These are phyloP conservation scores for Botryotinia convoluta DNA, from an alignment of 2,329 filamentous ascomycete species.

Conservation along the genomic window DNA sequence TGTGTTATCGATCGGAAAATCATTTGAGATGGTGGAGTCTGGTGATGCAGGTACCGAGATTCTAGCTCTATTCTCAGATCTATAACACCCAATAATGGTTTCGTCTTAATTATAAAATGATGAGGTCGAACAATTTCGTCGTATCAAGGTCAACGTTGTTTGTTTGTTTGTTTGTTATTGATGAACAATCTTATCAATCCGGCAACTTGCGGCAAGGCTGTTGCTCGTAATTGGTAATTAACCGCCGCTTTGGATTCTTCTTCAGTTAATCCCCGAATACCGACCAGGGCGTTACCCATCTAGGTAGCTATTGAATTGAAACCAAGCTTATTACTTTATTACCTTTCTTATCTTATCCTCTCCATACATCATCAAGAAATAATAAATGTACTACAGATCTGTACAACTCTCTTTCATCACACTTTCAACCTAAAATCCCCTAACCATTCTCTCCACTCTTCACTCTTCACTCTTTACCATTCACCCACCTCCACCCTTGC, in stretches of 20 bases:
- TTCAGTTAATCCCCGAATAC: neutral
- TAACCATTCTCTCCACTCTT: neutral
- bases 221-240: neutral
- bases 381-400: neutral
- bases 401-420: constrained; percentile 1
- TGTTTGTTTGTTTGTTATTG: neutral
- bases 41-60: constrained; percentile 11
- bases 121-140: neutral
- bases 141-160: neutral
- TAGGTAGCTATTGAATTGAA: too few species aligned
- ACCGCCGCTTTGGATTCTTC: neutral
- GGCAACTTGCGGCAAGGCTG: neutral
- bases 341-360: neutral
- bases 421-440: neutral
- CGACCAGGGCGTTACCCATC: neutral
- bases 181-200: neutral
- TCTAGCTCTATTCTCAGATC: neutral
- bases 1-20: constrained; percentile 1
- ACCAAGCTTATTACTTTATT: too few species aligned
- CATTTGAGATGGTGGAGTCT: constrained; percentile 6
- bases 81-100: neutral
- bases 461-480: neutral
- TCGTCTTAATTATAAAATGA: neutral
- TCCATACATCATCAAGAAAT: neutral
- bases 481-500: neutral